These are phyloP conservation scores for Trichoderma sp. DNA, from an alignment of 2,329 filamentous ascomycete genomes.

Conservation along the genomic window DNA sequence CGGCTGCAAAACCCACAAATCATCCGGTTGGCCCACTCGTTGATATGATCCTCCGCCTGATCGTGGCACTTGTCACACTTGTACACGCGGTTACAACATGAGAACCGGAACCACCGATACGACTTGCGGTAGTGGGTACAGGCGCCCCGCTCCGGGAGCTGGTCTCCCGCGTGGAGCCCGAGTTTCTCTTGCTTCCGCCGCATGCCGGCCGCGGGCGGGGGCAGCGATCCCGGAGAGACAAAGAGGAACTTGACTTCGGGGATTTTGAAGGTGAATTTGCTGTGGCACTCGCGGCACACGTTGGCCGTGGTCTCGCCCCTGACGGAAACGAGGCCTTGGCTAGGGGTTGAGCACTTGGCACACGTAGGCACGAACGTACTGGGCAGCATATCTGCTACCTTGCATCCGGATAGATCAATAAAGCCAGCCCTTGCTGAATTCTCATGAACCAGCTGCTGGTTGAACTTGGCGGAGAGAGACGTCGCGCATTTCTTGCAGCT, in stretches of 20 bases:
- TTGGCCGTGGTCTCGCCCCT: slow-evolving; percentile 74
- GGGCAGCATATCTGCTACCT: slow-evolving; percentile 74
- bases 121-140: slow-evolving; percentile 63
- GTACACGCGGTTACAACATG: slow-evolving; percentile 62
- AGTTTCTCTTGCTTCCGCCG: slow-evolving; percentile 57
- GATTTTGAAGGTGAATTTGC: slow-evolving; percentile 77
- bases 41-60: slow-evolving; percentile 67
- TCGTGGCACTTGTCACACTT: slow-evolving; percentile 78
- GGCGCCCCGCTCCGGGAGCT: slow-evolving; percentile 56
- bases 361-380: slow-evolving; percentile 82
- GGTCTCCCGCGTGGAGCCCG: slow-evolving; percentile 60
- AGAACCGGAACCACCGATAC: slow-evolving; percentile 68
- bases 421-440: slow-evolving; percentile 78
- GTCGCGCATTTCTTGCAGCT: slow-evolving; percentile 65
- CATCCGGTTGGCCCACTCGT: slow-evolving; percentile 85
- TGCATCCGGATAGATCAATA: slow-evolving; percentile 75
- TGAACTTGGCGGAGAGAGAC: slow-evolving; percentile 58
- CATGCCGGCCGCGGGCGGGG: slow-evolving; percentile 46
- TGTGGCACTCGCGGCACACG: slow-evolving; percentile 78
- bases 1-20: slow-evolving; percentile 79
- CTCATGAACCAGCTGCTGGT: slow-evolving; percentile 71
- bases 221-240: slow-evolving; percentile 60
- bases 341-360: slow-evolving; percentile 71
- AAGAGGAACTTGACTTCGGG: slow-evolving; percentile 78
- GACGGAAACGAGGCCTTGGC: slow-evolving; percentile 71